Evolutionary conservation across 345 rosid genomes (phyloP).

Genomic region (Gynandropsis gynandra): DNA sequence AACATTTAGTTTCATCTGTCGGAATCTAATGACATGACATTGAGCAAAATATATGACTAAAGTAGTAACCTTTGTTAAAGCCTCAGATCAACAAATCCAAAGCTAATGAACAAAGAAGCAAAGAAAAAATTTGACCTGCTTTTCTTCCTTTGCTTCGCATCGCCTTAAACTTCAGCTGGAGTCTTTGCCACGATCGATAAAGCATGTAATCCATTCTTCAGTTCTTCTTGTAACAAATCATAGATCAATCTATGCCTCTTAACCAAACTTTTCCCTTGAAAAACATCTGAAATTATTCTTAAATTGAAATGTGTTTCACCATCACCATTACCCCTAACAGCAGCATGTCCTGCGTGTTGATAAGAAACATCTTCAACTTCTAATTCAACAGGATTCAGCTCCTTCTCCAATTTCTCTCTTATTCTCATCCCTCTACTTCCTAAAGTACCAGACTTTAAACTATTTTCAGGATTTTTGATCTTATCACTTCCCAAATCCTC

Average conservation of each 20-base stretch:
- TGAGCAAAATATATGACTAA: slow-evolving; percentile 6
- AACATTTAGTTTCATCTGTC: background rate
- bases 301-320: slow-evolving; percentile 33
- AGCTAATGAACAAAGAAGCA: slow-evolving; percentile 14
- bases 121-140: slow-evolving; percentile 17
- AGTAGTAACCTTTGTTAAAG: slow-evolving; percentile 14
- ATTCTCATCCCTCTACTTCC: slow-evolving; percentile 78
- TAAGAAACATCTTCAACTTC: slow-evolving; percentile 65
- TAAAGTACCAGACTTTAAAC: slow-evolving; percentile 26
- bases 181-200: slow-evolving; percentile 31
- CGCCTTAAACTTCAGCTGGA: slow-evolving; percentile 24
- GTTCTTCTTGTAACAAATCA: slow-evolving; percentile 27
- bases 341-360: slow-evolving; percentile 64
- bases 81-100: slow-evolving; percentile 8
- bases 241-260: slow-evolving; percentile 31
- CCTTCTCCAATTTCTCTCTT: slow-evolving; percentile 58
- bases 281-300: slow-evolving; percentile 26
- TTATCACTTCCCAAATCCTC: slow-evolving; percentile 3
- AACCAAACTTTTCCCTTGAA: slow-evolving; percentile 29
- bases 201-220: slow-evolving; percentile 30
- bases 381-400: slow-evolving; percentile 55
- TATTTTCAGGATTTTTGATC: slow-evolving; percentile 12
- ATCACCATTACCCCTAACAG: slow-evolving; percentile 23
- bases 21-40: slow-evolving; percentile 12
- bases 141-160: background rate